These are phyloP conservation scores for Suillus ampliporus DNA, from an alignment of 768 basidiomycete genomes.

Conservation along the genomic window DNA sequence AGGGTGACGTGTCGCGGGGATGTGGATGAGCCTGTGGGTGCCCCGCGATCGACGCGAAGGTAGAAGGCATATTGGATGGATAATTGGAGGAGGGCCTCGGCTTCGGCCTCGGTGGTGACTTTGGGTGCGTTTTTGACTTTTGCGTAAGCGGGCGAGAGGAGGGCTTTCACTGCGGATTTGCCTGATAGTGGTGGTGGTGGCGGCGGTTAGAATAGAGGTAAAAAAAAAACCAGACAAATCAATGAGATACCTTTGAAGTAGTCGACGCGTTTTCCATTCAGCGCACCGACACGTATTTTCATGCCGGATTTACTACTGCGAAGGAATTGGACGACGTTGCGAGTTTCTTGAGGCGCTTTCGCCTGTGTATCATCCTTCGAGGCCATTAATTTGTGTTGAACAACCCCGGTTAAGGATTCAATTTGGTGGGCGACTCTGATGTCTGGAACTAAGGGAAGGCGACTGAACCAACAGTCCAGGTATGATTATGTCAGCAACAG, in stretches of 20 bases:
- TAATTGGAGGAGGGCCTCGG: conserved; percentile 64
- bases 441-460: background rate
- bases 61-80: conserved; percentile 89
- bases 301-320: conserved; percentile 86
- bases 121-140: conserved; percentile 84
- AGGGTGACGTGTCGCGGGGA: conserved; percentile 76
- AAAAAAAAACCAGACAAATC: conserved; percentile 9
- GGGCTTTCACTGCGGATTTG: conserved; percentile 89
- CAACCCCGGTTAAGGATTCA: background rate
- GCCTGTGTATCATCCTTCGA: conserved; percentile 70
- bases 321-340: conserved; percentile 85
- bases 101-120: conserved; percentile 78
- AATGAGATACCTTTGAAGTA: conserved; percentile 88
- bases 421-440: background rate
- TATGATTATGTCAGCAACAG: background rate
- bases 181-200: conserved; percentile 51
- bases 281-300: conserved; percentile 86
- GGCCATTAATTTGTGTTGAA: conserved; percentile 37
- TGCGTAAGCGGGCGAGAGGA: conserved; percentile 89
- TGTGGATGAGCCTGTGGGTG: conserved; percentile 50
- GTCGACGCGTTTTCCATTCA: conserved; percentile 94
- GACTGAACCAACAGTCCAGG: too few species aligned
- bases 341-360: conserved; percentile 79
- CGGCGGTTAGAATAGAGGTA: conserved; percentile 3
- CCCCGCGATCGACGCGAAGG: conserved; percentile 87